Percentiles rank a stretch among this genome's conserved stretches.
Conservation (phyloP, 495 filamentous ascomycete species). For the Ascobolus immersus region DNA sequence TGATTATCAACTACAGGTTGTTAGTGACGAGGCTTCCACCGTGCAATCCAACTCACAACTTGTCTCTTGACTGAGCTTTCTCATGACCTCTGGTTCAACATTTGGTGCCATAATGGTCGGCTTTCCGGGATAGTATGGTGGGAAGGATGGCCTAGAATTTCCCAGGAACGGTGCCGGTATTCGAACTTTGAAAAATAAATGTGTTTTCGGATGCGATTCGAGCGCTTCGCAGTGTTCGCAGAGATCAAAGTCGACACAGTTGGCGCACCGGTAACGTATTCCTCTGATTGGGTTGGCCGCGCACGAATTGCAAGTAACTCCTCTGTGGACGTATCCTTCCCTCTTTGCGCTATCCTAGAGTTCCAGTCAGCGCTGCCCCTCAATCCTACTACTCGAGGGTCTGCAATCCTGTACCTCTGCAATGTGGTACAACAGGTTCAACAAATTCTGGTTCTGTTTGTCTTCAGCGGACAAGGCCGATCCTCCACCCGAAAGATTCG, state of each 20-base stretch:
- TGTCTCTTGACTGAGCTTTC: constrained; percentile 41
- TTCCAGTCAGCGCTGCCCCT: not conserved
- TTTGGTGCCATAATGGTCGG: constrained; percentile 38
- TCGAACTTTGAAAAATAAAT: constrained; percentile 82
- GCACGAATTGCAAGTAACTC: constrained; percentile 80
- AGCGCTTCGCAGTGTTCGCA: constrained; percentile 74
- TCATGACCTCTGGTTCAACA: constrained; percentile 35
- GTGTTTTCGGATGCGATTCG: constrained; percentile 66
- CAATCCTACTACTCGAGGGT: not conserved
- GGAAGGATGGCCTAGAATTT: constrained; percentile 40
- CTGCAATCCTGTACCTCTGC: constrained; percentile 21
- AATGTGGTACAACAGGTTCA: constrained; percentile 33
- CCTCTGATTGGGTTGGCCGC: constrained; percentile 66
- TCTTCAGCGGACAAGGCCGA: too few relatives aligned
- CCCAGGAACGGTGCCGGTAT: constrained; percentile 46
- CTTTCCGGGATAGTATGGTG: constrained; percentile 77
- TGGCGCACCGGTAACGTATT: constrained; percentile 71
- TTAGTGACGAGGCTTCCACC: not conserved
- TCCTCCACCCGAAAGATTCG: too few relatives aligned
- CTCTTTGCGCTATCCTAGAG: constrained; percentile 19
- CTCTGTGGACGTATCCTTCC: constrained; percentile 78
- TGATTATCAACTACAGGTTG: constrained; percentile 33
- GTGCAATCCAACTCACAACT: constrained; percentile 19
- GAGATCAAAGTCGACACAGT: constrained; percentile 77
- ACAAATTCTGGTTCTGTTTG: constrained; percentile 29